Evolutionary conservation across 1,284 basidiomycete genomes (phyloP), one percentile per base, ranked within the genome.

Genomic region (Tilletia walkeri): DNA sequence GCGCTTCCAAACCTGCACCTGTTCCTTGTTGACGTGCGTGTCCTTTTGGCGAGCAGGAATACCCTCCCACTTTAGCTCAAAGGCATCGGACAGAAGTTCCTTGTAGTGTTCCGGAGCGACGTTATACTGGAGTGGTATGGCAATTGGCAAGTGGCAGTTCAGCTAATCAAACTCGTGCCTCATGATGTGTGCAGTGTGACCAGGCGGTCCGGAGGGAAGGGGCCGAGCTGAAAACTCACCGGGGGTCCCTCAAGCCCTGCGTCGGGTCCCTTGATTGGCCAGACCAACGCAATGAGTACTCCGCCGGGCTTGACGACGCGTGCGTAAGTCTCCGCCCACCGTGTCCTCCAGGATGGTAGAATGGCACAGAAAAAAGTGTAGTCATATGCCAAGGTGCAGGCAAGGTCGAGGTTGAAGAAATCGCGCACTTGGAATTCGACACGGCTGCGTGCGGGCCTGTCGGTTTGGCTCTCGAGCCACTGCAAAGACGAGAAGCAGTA

Each of bases 351-450:
- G 14, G 71, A 54, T 12, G 78, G 78, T 2, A 75, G 78, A 20
- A 79, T 70, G 16, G 78, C 78, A 53, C 78, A 79, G 36, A 79
- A 67, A 70, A 79, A 79, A 3, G 78, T 79, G 66, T 79, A 79
- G 63, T 79, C 78, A 69, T 79, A 79, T 2, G 73, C 72, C 12
- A 79, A 69, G 47, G 66, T 65, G 41, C 66, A 54, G 2, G 47
- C 36, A 4, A 47, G 30, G 14, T 47, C 59, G 38, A 48, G 24
- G 16, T 5, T 34, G 66, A 67, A 67, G 48, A 67, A 67, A 34
- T 67, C 66, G 9, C 30, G 48, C 66, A n/a, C 38, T 9, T 53
- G 12, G 9, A 67, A 54, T 4, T 9, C 9, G 39, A 66, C 48
- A 6, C 41, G 38, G 30, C n/a, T 18, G 45, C 65, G 65, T 4